Evolutionary conservation across 1,139 yeast species (phyloP), one percentile per base, ranked within the genome.

Genomic region (Geotrichum siamense): DNA sequence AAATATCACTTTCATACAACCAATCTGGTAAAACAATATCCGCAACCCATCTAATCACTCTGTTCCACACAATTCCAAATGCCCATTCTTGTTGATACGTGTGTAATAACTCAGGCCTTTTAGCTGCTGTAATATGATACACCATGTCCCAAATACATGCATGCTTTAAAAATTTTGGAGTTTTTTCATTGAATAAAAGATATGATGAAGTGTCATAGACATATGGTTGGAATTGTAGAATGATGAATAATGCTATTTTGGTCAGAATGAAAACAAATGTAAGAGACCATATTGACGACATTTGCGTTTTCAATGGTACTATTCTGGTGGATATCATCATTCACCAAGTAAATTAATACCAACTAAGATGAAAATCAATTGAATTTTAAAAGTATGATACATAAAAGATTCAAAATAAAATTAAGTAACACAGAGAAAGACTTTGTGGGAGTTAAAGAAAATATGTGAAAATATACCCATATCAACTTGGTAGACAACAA

Each of bases 61-160:
- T 57, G 67, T 82, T 72, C 94, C 96, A 87, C 3, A 77, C 61
- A 5, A 85, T 82, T 32, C 94, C 80, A 60, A 86, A 91, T 6
- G 94, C 96, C 72, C 78, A 83, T 63, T 86, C 94, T 60, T 91
- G 96, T 60, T 91, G 97, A 61, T 71, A 87, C 29, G 62, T 60
- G 2, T 65, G 59, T 17, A n/a, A 10, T 13, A 28, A 13, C 5
- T n/a, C 37, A 0, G 72, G 77, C 22, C 74, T 63, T 16, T 64
- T 59, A 30, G 82, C 76, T 38, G 79, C 58, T 40, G 79, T 76
- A 21, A 75, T 62, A 57, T 83, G 87, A 61, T 81, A 86, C 0
- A 87, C 94, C 2, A 81, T 72, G 61, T 91, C 98, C 97, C 97
- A 89, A 5, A 79, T 72, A 26, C 83, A 66, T 6, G 84, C 66